Evolutionary conservation across 371 early-diverging fungal species (phyloP), one percentile per base, ranked within the genome.

Genomic region (Mortierella sp.): DNA sequence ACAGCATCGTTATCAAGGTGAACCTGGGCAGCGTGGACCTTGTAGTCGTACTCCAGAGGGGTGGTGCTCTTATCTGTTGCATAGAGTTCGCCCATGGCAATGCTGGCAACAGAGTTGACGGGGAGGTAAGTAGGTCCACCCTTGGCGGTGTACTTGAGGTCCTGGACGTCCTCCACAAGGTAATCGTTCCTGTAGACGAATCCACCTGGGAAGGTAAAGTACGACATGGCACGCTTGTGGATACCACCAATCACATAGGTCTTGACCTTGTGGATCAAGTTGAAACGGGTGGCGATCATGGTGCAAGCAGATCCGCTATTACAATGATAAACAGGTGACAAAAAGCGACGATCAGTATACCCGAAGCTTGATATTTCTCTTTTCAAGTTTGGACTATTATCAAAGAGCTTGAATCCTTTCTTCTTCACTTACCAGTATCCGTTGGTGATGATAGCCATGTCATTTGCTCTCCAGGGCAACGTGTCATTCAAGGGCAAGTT

Each of bases 361-460:
- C 34, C 4, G 4, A 10, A 34, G 4, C 34, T 34, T 10, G 4
- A 10, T 34, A 10, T 34, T 34, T 34, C 34, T 7, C 34, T 34
- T 34, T 4, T 34, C 10, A 34, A 34, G 7, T 7, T 34, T 34
- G 34, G n/a, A n/a, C n/a, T n/a, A 34, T 10, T 7, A 34, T 34
- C 34, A 34, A 7, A 34, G 34, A 10, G 34, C 4, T 4, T 7
- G 34, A 34, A 43, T 5, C 9, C 16, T 14, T 18, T 43, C 5
- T 5, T 3, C 16, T 14, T 18, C 16, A 9, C 58, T 34, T 48
- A 58, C 58, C 58, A 71, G 50, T 45, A 51, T 13, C 72, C 72
- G 54, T 65, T 65, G 41, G 61, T 71, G 47, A 65, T 13, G 42
- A 71, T 71, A n/a, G 66, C 65, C 56, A 71, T 71, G 47, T 71